Evolutionary conservation across 2,329 filamentous ascomycete genomes (phyloP).

Genomic region (Alternaria viburni): DNA sequence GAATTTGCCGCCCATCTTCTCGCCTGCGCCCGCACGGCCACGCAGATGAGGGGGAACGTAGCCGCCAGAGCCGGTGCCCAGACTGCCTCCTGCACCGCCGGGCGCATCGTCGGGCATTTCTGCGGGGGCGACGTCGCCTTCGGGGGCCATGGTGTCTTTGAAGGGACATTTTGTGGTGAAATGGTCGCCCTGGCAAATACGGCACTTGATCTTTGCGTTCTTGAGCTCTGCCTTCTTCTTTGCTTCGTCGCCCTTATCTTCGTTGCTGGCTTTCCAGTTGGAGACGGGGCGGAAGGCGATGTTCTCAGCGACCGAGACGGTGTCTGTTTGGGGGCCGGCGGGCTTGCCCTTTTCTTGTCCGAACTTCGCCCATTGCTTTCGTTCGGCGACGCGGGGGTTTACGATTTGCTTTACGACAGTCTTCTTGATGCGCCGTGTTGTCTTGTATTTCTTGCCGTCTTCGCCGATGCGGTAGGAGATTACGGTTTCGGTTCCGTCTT

Average conservation of each 20-base stretch:
- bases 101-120: slow-evolving; percentile 56
- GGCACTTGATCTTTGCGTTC: slow-evolving; percentile 99
- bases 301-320: slow-evolving; percentile 94
- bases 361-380: slow-evolving; percentile 92
- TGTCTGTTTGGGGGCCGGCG: slow-evolving; percentile 82
- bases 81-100: slow-evolving; percentile 57
- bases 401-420: slow-evolving; percentile 91
- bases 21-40: slow-evolving; percentile 74
- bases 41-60: slow-evolving; percentile 95
- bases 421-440: slow-evolving; percentile 91
- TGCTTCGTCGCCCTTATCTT: slow-evolving; percentile 77
- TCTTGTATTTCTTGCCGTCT: slow-evolving; percentile 94
- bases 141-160: slow-evolving; percentile 98
- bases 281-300: slow-evolving; percentile 93
- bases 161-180: slow-evolving; percentile 99
- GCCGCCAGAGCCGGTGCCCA: slow-evolving; percentile 73
- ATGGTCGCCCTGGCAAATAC: slow-evolving; percentile 98
- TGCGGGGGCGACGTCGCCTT: slow-evolving; percentile 59
- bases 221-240: slow-evolving; percentile 74
- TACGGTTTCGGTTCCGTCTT: slow-evolving; percentile 97
- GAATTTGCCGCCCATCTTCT: slow-evolving; percentile 91
- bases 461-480: slow-evolving; percentile 91
- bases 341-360: slow-evolving; percentile 86
- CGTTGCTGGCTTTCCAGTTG: slow-evolving; percentile 91
- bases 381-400: slow-evolving; percentile 95